These are phyloP conservation scores for Clavaria fumosa DNA, from an alignment of 768 basidiomycete genomes.

Conservation along the genomic window DNA sequence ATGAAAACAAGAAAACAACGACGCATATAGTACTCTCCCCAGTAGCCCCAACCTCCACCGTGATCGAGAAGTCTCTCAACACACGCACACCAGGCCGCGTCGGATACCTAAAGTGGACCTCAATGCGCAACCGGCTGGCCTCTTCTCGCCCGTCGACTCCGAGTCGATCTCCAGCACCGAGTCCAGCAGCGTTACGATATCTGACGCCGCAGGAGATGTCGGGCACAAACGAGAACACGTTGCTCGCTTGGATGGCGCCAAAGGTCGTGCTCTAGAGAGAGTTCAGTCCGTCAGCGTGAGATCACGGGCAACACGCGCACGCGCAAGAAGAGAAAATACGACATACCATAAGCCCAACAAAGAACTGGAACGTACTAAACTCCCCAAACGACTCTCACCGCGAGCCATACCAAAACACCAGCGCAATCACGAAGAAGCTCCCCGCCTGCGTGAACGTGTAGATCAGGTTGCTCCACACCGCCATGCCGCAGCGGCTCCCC, in stretches of 20 bases:
- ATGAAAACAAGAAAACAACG: slow-evolving; percentile 15
- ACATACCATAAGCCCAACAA: slow-evolving; percentile 67
- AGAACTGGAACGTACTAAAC: slow-evolving; percentile 51
- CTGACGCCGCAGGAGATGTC: slow-evolving; percentile 71
- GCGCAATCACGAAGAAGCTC: slow-evolving; percentile 67
- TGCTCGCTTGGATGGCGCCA: slow-evolving; percentile 77
- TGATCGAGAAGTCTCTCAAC: slow-evolving; percentile 57
- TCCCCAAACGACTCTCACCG: slow-evolving; percentile 39
- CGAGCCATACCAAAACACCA: slow-evolving; percentile 72
- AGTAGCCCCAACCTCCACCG: slow-evolving; percentile 62
- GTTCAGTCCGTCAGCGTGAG: background rate
- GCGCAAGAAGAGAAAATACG: too few relatives aligned
- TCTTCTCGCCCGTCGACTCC: slow-evolving; percentile 49
- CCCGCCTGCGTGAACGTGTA: slow-evolving; percentile 65
- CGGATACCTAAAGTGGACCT: slow-evolving; percentile 76
- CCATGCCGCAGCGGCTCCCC: slow-evolving; percentile 52
- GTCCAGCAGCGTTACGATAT: slow-evolving; percentile 67
- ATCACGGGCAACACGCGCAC: slow-evolving; percentile 1
- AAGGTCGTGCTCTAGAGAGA: slow-evolving; percentile 49
- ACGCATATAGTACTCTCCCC: slow-evolving; percentile 77
- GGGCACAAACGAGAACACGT: slow-evolving; percentile 73
- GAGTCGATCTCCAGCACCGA: slow-evolving; percentile 66
- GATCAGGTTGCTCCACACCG: slow-evolving; percentile 46
- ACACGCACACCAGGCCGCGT: slow-evolving; percentile 75
- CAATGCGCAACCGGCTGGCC: slow-evolving; percentile 24